phyloP scores from a whole-genome alignment of 192 early-diverging fungal species.

The Coemansia sp. region DNA sequence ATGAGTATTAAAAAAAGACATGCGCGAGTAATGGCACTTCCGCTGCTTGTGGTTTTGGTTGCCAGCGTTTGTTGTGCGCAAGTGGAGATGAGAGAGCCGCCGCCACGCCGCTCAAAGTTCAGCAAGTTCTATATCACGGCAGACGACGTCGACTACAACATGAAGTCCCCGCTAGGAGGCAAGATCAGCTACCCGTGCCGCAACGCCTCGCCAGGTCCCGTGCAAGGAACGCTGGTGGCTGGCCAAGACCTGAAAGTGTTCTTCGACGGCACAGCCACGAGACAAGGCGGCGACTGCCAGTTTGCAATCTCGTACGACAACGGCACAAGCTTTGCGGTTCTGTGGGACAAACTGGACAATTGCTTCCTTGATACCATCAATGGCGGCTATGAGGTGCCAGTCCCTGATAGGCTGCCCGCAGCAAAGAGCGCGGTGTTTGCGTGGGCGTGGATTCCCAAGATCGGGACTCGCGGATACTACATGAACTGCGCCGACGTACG shows the following conservation, averaged over 20 bases:
- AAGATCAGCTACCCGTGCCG: slow-evolving; percentile 47
- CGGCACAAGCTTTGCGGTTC: slow-evolving; percentile 59
- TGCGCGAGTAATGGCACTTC: background rate
- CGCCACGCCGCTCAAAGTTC: slow-evolving; percentile 52
- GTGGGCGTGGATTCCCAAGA: slow-evolving; percentile 47
- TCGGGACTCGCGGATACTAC: slow-evolving; percentile 26
- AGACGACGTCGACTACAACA: slow-evolving; percentile 54
- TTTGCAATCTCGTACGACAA: slow-evolving; percentile 56
- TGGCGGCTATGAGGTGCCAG: slow-evolving; percentile 46
- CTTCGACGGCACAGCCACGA: slow-evolving; percentile 50
- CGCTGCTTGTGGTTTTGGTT: slow-evolving; percentile 6
- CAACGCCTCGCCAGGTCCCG: slow-evolving; percentile 25
- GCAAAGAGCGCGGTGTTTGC: slow-evolving; percentile 57
- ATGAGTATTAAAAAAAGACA: background rate
- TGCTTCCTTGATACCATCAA: slow-evolving; percentile 53
- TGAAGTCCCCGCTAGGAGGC: slow-evolving; percentile 44
- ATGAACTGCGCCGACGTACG: slow-evolving; percentile 54
- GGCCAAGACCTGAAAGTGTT: slow-evolving; percentile 55
- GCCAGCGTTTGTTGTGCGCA: slow-evolving; percentile 27
- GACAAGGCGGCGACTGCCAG: slow-evolving; percentile 52
- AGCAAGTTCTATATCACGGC: slow-evolving; percentile 37
- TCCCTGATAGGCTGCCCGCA: slow-evolving; percentile 60
- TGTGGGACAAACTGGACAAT: slow-evolving; percentile 56
- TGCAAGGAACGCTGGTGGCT: slow-evolving; percentile 45
- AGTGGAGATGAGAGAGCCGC: slow-evolving; percentile 48